Percentiles rank a stretch among this genome's conserved stretches.
Conservation (phyloP, 805 yeast species). For the Dipodascus geniculatus region DNA sequence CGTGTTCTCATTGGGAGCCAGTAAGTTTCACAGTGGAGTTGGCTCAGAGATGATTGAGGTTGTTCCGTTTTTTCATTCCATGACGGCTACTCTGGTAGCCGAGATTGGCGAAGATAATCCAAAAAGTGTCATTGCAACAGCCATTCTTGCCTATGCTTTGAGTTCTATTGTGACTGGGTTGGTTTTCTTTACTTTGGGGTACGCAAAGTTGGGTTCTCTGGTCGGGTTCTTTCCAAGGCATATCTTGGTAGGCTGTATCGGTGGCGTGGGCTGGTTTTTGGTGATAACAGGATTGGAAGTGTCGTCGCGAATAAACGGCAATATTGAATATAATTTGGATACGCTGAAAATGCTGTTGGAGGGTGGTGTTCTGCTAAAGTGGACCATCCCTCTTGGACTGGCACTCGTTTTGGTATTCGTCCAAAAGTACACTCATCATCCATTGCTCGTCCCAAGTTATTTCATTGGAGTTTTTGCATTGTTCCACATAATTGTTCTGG, state of each 20-base stretch:
- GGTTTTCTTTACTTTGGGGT: conserved; percentile 68
- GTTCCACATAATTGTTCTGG: conserved; percentile 57
- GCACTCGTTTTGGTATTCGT: conserved; percentile 49
- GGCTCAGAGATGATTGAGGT: conserved; percentile 98
- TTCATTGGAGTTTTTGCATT: conserved; percentile 58
- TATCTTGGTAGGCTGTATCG: conserved; percentile 92
- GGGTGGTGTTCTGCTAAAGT: conserved; percentile 39
- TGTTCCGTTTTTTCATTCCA: conserved; percentile 95
- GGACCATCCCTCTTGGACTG: conserved; percentile 59
- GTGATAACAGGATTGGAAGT: conserved; percentile 88
- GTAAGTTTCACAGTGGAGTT: conserved; percentile 79
- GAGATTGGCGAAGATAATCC: conserved; percentile 39
- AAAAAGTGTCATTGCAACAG: conserved; percentile 60
- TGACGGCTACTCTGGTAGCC: conserved; percentile 65
- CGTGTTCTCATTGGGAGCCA: conserved; percentile 81
- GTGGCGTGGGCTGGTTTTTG: conserved; percentile 94
- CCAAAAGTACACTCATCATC: conserved; percentile 52
- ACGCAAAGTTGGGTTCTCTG: conserved; percentile 65
- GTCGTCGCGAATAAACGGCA: conserved; percentile 67
- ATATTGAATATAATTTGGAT: conserved; percentile 48
- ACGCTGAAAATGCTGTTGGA: conserved; percentile 26
- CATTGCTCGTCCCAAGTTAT: conserved; percentile 70
- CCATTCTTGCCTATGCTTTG: conserved; percentile 72
- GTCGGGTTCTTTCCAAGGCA: conserved; percentile 96
- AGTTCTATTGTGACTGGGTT: conserved; percentile 81